Evolutionary conservation across 306 rosid genomes (phyloP).

Genomic region (Vigna trinervia): DNA sequence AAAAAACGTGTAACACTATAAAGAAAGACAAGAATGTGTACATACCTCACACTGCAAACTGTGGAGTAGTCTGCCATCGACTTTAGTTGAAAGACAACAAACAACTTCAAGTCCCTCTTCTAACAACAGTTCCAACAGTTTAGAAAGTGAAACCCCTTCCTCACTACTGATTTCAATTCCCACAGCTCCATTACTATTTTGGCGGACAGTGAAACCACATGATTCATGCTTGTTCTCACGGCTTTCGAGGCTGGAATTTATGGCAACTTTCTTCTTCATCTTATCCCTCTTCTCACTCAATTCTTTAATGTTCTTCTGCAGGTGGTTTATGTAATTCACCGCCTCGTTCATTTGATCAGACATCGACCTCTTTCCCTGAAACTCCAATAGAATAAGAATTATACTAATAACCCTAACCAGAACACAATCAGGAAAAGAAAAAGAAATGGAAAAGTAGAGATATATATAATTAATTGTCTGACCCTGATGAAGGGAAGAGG

Average conservation of each 20-base stretch:
- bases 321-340: constrained; percentile 63
- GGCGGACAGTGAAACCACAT: constrained; percentile 42
- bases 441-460: background rate
- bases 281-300: constrained; percentile 53
- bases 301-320: constrained; percentile 55
- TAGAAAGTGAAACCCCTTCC: constrained; percentile 48
- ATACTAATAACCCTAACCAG: constrained; percentile 2
- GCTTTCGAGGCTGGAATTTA: background rate
- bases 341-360: constrained; percentile 67
- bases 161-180: constrained; percentile 51
- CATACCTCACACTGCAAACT: constrained; percentile 64
- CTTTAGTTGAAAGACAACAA: constrained; percentile 53
- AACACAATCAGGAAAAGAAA: background rate
- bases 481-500: constrained; percentile 62
- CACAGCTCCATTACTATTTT: constrained; percentile 42
- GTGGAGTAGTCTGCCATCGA: constrained; percentile 61
- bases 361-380: constrained; percentile 80
- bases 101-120: constrained; percentile 59
- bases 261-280: constrained; percentile 42
- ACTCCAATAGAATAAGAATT: constrained; percentile 14
- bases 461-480: background rate
- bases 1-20: background rate
- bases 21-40: constrained; percentile 21
- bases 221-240: constrained; percentile 18
- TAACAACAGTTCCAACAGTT: constrained; percentile 48